A percentile compares a stretch with the other conserved stretches of the same genome.
phyloP scores from a whole-genome alignment of 2,329 filamentous ascomycete species.

The Neospermospora avenae region DNA sequence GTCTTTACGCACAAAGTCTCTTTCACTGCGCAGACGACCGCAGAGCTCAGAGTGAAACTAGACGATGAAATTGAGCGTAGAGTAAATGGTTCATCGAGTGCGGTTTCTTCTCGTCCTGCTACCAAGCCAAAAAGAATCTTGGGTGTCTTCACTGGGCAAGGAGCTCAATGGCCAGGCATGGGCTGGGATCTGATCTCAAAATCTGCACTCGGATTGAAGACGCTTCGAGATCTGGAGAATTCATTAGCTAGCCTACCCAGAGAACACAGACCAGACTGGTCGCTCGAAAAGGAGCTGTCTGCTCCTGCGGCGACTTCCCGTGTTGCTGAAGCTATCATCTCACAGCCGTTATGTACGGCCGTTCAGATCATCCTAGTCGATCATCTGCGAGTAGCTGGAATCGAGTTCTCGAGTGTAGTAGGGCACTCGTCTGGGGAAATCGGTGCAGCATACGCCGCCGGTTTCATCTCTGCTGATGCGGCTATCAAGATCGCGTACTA shows the following conservation, averaged over 20 bases:
- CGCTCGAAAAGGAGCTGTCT: slow-evolving; percentile 23
- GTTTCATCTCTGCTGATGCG: slow-evolving; percentile 31
- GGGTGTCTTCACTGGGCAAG: slow-evolving; percentile 27
- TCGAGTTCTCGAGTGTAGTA: slow-evolving; percentile 38
- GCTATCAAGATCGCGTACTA: slow-evolving; percentile 46
- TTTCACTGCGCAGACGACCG: slow-evolving; percentile 8
- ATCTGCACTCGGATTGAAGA: slow-evolving; percentile 4
- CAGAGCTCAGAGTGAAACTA: slow-evolving; percentile 12
- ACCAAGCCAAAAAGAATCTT: slow-evolving; percentile 7
- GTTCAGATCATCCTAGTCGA: slow-evolving; percentile 46
- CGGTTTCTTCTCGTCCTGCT: slow-evolving; percentile 2
- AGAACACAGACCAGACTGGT: slow-evolving; percentile 18
- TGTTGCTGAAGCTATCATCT: slow-evolving; percentile 28
- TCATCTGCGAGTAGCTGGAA: slow-evolving; percentile 41
- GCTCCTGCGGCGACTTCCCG: slow-evolving; percentile 18
- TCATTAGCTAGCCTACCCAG: slow-evolving; percentile 22
- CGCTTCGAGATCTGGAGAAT: slow-evolving; percentile 24
- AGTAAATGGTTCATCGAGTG: not conserved
- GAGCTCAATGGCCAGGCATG: slow-evolving; percentile 28
- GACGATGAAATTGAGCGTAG: slow-evolving; percentile 6
- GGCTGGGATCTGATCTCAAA: slow-evolving; percentile 21
- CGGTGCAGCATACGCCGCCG: slow-evolving; percentile 44
- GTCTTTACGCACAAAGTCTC: slow-evolving; percentile 12
- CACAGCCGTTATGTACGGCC: slow-evolving; percentile 44
- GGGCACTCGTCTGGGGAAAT: slow-evolving; percentile 50